These are phyloP conservation scores for Populus davidiana DNA, from an alignment of 345 rosid species.

Conservation along the genomic window DNA sequence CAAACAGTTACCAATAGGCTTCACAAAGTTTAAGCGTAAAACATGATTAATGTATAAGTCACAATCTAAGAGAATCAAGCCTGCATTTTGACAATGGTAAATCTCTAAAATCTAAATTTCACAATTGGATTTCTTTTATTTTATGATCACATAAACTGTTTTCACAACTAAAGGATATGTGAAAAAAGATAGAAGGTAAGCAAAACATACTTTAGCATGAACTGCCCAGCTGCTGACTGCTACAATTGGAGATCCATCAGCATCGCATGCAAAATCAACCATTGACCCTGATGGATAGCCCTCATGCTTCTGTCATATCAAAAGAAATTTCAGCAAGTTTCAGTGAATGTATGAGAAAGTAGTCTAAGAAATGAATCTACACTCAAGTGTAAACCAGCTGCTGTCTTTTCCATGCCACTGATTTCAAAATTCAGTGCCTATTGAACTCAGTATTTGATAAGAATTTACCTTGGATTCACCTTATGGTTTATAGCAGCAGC, in stretches of 20 bases:
- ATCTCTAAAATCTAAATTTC: background rate
- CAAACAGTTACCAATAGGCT: background rate
- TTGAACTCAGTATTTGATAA: background rate
- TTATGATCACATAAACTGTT: background rate
- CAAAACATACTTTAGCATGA: conserved; percentile 65
- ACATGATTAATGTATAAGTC: background rate
- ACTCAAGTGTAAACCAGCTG: background rate
- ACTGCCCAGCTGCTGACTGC: conserved; percentile 84
- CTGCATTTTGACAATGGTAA: background rate
- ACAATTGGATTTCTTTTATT: background rate
- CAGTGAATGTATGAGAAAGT: background rate
- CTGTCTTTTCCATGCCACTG: background rate
- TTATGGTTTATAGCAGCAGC: background rate
- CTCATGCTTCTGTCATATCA: conserved; percentile 54
- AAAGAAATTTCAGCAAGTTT: conserved; percentile 10
- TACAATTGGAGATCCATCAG: conserved; percentile 75
- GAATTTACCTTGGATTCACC: background rate
- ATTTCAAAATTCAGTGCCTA: background rate
- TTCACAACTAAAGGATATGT: background rate
- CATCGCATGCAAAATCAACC: conserved; percentile 91
- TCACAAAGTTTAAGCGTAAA: background rate
- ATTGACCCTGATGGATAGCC: conserved; percentile 90
- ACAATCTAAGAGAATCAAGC: background rate
- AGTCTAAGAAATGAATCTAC: background rate
- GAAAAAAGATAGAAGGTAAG: background rate